Base-by-base conservation (phyloP, 768 basidiomycete species). In the Suillus luteus region DNA sequence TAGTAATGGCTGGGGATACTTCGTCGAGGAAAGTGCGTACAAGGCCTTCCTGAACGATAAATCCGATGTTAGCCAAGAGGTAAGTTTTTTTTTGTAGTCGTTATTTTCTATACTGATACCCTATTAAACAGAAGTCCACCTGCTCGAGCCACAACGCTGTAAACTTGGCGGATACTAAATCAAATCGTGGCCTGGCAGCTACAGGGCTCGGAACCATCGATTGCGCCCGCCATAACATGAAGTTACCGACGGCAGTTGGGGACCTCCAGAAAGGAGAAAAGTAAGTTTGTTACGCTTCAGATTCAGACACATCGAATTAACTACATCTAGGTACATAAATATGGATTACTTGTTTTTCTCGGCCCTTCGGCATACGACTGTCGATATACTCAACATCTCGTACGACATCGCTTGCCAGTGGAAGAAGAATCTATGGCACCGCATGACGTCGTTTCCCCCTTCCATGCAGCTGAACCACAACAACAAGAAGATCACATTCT, bases 1-100 rank as follows among this genome's bases (percentile, higher is more conserved):
- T 9, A 67, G 68, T 17, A 49, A 65, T 1, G 75, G 76, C 14
- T 67, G 57, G 62, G 63, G 66, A 2, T 75, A 73, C 38, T 72
- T 74, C 51, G 70, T 74, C 2, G 68, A 75, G 27, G 65, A 68
- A 10, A 41, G 2, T 2, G 19, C 19, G 3, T 77, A 74, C 60
- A 61, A 69, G 48, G 35, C 24, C 2, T 69, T 71, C 43, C 43
- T 75, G 62, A 65, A 52, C 11, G n/a, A 5, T 48, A 22, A 48
- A 5, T 22, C n/a, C n/a, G 7, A 37, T 35, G 9, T 52, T 19
- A 4, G 2, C 9, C 61, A 62, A 27, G 61, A 62, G 40, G 61
- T 62, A 22, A 37, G 52, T 5, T 48, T 46, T 48, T 46, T 22
- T 46, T 46, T 0, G 10, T 46, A 46, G n/a, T 46, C 10, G 3